Evolutionary conservation across 2,329 filamentous ascomycete genomes (phyloP).

Genomic region (Sclerotinia trifoliorum): DNA sequence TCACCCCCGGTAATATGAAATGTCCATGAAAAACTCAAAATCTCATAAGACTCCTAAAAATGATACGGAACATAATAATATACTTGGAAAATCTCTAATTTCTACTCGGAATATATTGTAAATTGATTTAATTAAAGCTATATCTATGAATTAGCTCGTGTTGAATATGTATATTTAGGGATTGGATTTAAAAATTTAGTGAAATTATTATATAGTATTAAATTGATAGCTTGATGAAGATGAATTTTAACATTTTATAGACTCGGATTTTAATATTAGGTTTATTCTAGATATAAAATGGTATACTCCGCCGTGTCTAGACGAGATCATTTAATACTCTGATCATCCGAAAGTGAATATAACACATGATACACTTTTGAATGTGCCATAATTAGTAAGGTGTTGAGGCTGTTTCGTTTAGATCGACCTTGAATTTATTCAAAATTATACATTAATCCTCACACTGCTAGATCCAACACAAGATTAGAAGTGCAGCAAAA

Average conservation of each 20-base stretch:
- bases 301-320: background rate
- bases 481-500: no score
- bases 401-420: no score
- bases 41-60: fast-evolving
- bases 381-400: no score
- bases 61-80: background rate
- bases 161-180: no score
- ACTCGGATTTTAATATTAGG: background rate
- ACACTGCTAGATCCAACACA: no score
- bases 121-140: background rate
- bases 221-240: background rate
- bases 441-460: no score
- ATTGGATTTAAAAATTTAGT: background rate
- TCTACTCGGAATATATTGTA: no score
- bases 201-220: background rate
- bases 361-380: no score
- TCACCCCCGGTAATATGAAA: background rate
- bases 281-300: background rate
- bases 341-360: no score
- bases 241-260: background rate
- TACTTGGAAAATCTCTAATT: no score
- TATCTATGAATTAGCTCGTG: no score
- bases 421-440: no score
- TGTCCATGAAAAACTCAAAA: background rate
- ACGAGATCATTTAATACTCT: background rate